Conservation (phyloP, 78 protist genomes). For the Emiliania huxleyi region DNA sequence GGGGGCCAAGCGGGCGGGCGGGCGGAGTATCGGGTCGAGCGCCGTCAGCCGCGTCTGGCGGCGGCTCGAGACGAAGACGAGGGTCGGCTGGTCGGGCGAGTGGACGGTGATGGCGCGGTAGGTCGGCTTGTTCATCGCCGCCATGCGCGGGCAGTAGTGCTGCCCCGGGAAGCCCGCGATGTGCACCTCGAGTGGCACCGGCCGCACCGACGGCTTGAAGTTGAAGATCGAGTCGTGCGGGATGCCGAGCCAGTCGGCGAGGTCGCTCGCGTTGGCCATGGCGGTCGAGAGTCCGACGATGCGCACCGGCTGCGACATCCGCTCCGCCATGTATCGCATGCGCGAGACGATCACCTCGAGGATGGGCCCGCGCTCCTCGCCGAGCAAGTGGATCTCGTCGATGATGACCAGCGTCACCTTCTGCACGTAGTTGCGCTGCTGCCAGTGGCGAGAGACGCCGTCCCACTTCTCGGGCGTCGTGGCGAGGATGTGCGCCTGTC, state of each 20-base stretch:
- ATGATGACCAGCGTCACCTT: constrained; percentile 81
- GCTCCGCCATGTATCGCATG: constrained; percentile 67
- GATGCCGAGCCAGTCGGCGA: constrained; percentile 97
- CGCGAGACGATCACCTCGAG: constrained; percentile 87
- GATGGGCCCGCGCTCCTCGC: constrained; percentile 94
- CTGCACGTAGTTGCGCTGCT: constrained; percentile 76
- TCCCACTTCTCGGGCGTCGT: constrained; percentile 99
- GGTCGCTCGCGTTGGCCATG: constrained; percentile 96
- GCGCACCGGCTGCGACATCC: constrained; percentile 71
- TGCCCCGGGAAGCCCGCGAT: constrained; percentile 91
- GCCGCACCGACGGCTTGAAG: constrained; percentile 96
- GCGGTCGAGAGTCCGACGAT: constrained; percentile 97
- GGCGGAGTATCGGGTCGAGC: constrained; percentile 27
- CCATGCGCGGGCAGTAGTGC: constrained; percentile 99
- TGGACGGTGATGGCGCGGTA: constrained; percentile 53
- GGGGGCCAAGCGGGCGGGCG: constrained; percentile 40
- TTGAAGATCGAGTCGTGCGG: constrained; percentile 70
- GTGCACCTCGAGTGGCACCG: constrained; percentile 87
- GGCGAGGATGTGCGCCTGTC: constrained; percentile 88
- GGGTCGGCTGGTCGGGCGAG: constrained; percentile 43
- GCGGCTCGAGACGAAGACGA: constrained; percentile 96
- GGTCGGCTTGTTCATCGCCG: constrained; percentile 98
- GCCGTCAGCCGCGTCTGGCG: constrained; percentile 98
- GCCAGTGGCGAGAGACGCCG: constrained; percentile 93
- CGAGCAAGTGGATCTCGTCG: constrained; percentile 97